Evolutionary conservation across 352 stramenopile species (phyloP).

Genomic region (Paralagenidium karlingii): DNA sequence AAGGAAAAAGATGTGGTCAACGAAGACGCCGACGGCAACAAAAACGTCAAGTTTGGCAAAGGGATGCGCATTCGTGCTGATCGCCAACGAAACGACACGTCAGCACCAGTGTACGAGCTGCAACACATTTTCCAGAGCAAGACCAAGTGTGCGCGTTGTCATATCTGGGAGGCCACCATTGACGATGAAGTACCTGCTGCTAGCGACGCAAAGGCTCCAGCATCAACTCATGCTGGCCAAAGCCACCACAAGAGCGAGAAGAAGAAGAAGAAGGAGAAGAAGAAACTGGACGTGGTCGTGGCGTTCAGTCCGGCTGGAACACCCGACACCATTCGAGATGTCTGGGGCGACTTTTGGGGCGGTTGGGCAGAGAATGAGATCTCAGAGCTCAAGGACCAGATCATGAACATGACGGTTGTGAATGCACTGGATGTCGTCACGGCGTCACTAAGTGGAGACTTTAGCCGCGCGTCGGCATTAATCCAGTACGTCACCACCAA

Average conservation of each 20-base stretch:
- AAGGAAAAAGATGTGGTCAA: constrained; percentile 81
- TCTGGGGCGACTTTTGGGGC: constrained; percentile 81
- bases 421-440: constrained; percentile 67
- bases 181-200: too few relatives aligned
- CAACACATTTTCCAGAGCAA: constrained; percentile 83
- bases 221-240: too few relatives aligned
- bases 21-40: constrained; percentile 75
- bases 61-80: constrained; percentile 69
- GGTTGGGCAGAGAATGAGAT: constrained; percentile 79
- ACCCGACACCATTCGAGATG: constrained; percentile 65
- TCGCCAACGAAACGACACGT: constrained; percentile 20
- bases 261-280: constrained; percentile 24
- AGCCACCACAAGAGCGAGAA: not conserved
- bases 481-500: constrained; percentile 79
- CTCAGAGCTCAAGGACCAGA: constrained; percentile 62
- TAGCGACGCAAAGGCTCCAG: too few relatives aligned
- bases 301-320: constrained; percentile 70
- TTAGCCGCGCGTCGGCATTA: constrained; percentile 54
- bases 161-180: constrained; percentile 52
- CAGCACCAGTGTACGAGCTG: constrained; percentile 61
- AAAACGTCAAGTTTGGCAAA: constrained; percentile 72
- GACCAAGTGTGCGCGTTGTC: constrained; percentile 53
- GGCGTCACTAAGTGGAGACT: constrained; percentile 68
- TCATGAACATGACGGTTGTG: constrained; percentile 59
- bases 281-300: constrained; percentile 53